Evolutionary conservation across 2,329 filamentous ascomycete genomes (phyloP).

Genomic region (Exophiala alcalophila): DNA sequence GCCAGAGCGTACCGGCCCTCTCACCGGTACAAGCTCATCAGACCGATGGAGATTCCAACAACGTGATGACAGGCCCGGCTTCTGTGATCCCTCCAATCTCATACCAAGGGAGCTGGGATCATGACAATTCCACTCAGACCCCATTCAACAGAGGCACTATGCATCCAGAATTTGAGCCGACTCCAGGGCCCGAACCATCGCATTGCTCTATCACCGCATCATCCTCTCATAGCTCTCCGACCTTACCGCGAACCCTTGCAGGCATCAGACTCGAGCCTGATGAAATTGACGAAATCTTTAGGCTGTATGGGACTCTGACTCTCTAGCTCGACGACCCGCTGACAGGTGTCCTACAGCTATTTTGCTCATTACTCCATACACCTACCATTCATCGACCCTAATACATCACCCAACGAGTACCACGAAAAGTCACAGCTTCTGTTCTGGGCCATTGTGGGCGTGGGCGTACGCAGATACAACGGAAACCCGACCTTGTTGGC

Average conservation of each 20-base stretch:
- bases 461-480: conserved; percentile 58
- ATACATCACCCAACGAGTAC: conserved; percentile 54
- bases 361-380: conserved; percentile 62
- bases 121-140: too few species aligned
- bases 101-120: too few species aligned
- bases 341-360: conserved; percentile 45
- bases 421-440: conserved; percentile 57
- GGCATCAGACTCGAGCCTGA: conserved; percentile 4
- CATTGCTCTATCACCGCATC: too few species aligned
- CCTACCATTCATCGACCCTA: conserved; percentile 57
- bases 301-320: conserved; percentile 8
- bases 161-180: too few species aligned
- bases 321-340: background rate
- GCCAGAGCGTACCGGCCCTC: too few species aligned
- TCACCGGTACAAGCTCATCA: too few species aligned
- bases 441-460: conserved; percentile 64
- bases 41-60: too few species aligned
- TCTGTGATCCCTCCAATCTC: too few species aligned
- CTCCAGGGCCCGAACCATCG: too few species aligned
- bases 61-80: too few species aligned
- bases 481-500: conserved; percentile 53
- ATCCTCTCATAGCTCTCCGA: background rate
- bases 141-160: too few species aligned
- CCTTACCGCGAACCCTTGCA: background rate
- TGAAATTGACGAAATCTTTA: conserved; percentile 11